A percentile compares a stretch with the other conserved stretches of the same genome.
Evolutionary conservation across 345 rosid species (phyloP).

Genomic region (Salix udensis): DNA sequence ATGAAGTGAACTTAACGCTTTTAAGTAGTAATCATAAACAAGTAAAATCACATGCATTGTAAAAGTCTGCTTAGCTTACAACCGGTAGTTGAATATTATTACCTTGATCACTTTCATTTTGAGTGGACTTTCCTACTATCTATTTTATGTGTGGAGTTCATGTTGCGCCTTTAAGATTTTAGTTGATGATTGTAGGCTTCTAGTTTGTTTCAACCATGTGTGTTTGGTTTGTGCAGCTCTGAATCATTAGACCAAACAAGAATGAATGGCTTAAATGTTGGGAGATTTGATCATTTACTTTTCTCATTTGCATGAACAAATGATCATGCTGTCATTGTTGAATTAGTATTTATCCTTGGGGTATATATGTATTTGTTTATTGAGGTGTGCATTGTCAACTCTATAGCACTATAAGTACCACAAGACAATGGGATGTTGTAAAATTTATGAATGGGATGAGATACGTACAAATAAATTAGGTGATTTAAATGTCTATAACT

Average conservation of each 20-base stretch:
- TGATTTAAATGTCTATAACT: background rate
- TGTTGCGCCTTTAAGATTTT: background rate
- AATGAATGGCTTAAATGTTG: too few relatives aligned
- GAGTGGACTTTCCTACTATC: background rate
- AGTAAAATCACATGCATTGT: too few relatives aligned
- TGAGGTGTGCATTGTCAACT: background rate
- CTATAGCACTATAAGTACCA: background rate
- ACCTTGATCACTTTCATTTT: background rate
- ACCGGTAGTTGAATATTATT: too few relatives aligned
- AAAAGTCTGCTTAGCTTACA: too few relatives aligned
- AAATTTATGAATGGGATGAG: background rate
- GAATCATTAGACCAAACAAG: background rate
- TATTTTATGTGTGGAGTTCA: background rate
- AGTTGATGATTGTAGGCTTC: background rate
- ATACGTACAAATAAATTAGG: background rate
- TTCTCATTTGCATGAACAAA: background rate
- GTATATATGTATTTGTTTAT: background rate
- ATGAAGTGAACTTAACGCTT: too few relatives aligned
- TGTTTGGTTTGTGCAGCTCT: background rate
- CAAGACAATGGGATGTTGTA: background rate
- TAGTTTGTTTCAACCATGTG: background rate
- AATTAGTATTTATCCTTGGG: too few relatives aligned
- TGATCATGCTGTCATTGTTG: too few relatives aligned
- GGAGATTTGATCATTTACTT: background rate
- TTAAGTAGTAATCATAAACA: too few relatives aligned